A percentile compares a stretch with the other conserved stretches of the same genome.
These are phyloP conservation scores for Zopfia rhizophila DNA, from an alignment of 2,329 filamentous ascomycete genomes.

Conservation along the genomic window DNA sequence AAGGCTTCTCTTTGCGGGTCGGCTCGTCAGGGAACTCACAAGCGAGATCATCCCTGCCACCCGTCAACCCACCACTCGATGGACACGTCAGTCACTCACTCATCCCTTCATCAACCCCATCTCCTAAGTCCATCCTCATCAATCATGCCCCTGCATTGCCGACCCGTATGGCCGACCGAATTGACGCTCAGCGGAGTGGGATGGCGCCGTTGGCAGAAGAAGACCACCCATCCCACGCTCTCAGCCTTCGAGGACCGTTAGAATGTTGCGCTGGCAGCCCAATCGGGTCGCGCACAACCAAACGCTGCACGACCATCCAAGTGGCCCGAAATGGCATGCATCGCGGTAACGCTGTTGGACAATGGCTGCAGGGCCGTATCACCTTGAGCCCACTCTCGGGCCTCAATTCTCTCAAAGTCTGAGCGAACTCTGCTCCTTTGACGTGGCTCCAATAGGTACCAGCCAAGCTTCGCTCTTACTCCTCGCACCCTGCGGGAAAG, in stretches of 20 bases:
- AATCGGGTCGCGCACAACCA: slow-evolving; percentile 10
- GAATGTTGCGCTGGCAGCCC: slow-evolving; percentile 11
- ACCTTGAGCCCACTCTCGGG: slow-evolving; percentile 39
- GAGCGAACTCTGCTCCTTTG: slow-evolving; percentile 37
- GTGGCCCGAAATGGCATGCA: slow-evolving; percentile 31
- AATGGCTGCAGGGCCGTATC: slow-evolving; percentile 34
- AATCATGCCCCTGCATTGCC: slow-evolving; percentile 38
- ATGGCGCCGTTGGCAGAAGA: slow-evolving; percentile 29
- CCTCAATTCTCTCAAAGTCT: slow-evolving; percentile 37
- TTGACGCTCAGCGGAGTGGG: slow-evolving; percentile 27
- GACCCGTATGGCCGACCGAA: slow-evolving; percentile 22
- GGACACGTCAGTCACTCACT: slow-evolving; percentile 38
- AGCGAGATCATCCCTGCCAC: slow-evolving; percentile 24
- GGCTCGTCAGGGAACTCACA: slow-evolving; percentile 26
- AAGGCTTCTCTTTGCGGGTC: slow-evolving; percentile 33
- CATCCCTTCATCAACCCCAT: slow-evolving; percentile 33
- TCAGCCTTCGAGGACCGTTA: slow-evolving; percentile 17
- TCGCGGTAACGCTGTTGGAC: slow-evolving; percentile 21
- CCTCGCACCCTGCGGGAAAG: slow-evolving; percentile 32
- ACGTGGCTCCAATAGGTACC: slow-evolving; percentile 51
- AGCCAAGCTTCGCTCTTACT: slow-evolving; percentile 36
- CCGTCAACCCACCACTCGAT: slow-evolving; percentile 12
- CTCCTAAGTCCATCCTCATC: slow-evolving; percentile 14
- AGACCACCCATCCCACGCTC: slow-evolving; percentile 32
- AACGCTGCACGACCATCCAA: slow-evolving; percentile 31